Conservation (phyloP, 2,329 filamentous ascomycete species). For the Lojkania enalia region DNA sequence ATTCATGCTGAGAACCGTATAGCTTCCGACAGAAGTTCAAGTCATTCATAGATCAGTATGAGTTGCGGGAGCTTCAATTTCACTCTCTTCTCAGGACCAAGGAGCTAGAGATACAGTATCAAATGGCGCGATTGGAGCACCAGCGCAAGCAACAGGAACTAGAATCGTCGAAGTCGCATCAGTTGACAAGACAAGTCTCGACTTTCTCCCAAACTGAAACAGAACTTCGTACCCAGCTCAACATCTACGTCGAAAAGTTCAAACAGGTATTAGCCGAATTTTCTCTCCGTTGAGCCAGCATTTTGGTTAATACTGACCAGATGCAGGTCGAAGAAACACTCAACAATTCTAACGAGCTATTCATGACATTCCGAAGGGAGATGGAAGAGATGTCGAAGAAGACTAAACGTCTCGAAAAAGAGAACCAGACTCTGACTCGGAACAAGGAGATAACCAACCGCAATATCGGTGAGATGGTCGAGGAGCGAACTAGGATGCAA, state of each 20-base stretch:
- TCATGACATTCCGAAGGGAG: conserved; percentile 95
- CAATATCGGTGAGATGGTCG: conserved; percentile 96
- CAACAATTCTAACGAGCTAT: conserved; percentile 97
- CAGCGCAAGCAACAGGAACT: conserved; percentile 86
- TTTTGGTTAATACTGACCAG: conserved; percentile 53
- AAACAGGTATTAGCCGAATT: conserved; percentile 74
- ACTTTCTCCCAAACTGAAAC: conserved; percentile 96
- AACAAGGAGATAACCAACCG: conserved; percentile 93
- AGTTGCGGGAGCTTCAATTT: conserved; percentile 92
- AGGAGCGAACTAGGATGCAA: conserved; percentile 79
- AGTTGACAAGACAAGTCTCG: conserved; percentile 87
- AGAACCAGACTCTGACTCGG: conserved; percentile 86
- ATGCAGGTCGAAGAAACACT: conserved; percentile 94
- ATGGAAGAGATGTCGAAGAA: conserved; percentile 99
- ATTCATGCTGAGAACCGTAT: conserved; percentile 10
- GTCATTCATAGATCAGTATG: conserved; percentile 94
- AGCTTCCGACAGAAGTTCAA: conserved; percentile 79
- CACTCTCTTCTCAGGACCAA: conserved; percentile 90
- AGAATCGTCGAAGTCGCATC: conserved; percentile 77
- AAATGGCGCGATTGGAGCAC: conserved; percentile 84
- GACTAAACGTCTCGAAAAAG: conserved; percentile 93
- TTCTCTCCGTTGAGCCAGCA: conserved; percentile 33
- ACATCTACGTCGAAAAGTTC: conserved; percentile 99
- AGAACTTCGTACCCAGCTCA: conserved; percentile 90
- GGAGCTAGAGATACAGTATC: conserved; percentile 91